Conservation (phyloP, 108 stramenopile genomes). For the Skeletonema marinoi region DNA sequence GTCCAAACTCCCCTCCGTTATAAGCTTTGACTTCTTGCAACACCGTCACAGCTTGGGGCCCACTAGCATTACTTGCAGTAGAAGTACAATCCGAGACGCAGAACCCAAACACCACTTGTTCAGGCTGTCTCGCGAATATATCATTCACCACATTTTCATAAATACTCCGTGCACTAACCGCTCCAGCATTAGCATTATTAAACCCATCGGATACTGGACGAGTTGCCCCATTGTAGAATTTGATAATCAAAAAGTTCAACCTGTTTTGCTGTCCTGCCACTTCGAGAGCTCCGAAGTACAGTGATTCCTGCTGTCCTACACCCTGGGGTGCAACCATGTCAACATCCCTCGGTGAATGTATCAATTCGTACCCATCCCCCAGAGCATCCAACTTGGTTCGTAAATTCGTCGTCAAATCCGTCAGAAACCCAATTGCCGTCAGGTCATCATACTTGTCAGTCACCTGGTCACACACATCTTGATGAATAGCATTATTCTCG, state of each 20-base stretch:
- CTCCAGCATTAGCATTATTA: conserved; percentile 10
- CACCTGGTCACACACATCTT: conserved; percentile 15
- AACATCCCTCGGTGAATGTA: conserved; percentile 66
- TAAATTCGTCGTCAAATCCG: conserved; percentile 36
- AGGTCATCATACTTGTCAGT: conserved; percentile 5
- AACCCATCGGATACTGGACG: conserved; percentile 45
- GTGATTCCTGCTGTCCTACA: conserved; percentile 12
- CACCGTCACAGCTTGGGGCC: conserved; percentile 36
- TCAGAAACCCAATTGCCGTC: conserved; percentile 42
- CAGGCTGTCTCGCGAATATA: conserved; percentile 49
- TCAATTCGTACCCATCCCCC: conserved; percentile 28
- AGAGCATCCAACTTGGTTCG: conserved; percentile 38
- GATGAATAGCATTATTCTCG: neutral
- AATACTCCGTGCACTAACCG: conserved; percentile 15
- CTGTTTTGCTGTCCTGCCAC: conserved; percentile 1
- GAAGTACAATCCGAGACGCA: conserved; percentile 53
- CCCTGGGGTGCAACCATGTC: conserved; percentile 21
- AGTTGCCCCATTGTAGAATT: conserved; percentile 59
- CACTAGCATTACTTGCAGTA: conserved; percentile 38
- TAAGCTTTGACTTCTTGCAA: conserved; percentile 29
- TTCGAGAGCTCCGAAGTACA: conserved; percentile 42
- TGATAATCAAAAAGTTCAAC: conserved; percentile 44
- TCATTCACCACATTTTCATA: conserved; percentile 44
- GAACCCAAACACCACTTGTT: conserved; percentile 60
- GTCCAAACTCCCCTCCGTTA: conserved; percentile 21